phyloP scores from a whole-genome alignment of 768 basidiomycete species.

The Podaxis sp. region DNA sequence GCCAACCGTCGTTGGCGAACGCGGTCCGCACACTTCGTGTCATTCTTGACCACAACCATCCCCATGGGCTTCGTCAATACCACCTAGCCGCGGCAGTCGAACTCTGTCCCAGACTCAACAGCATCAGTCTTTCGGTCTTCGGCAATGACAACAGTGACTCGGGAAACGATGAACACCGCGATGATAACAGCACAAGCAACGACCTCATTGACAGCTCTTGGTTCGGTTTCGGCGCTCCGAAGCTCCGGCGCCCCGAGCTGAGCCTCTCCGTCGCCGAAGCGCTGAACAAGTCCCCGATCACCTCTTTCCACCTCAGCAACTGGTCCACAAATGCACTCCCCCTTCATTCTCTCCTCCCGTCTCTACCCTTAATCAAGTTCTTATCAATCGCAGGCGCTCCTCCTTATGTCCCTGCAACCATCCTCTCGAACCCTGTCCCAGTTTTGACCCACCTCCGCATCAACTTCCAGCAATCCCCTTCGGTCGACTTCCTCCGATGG shows the following conservation, averaged over 20 bases:
- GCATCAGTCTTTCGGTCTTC: conserved; percentile 55
- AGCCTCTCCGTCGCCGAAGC: conserved; percentile 33
- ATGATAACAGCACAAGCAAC: conserved; percentile 31
- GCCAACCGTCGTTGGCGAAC: conserved; percentile 47
- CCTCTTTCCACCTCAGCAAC: conserved; percentile 59
- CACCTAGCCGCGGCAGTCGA: conserved; percentile 57
- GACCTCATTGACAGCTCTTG: conserved; percentile 45
- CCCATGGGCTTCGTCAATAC: conserved; percentile 45
- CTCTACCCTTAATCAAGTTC: conserved; percentile 55
- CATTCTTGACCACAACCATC: conserved; percentile 67
- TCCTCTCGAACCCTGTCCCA: conserved; percentile 36
- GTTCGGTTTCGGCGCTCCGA: conserved; percentile 43
- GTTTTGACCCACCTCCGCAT: conserved; percentile 39
- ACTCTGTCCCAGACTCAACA: conserved; percentile 54
- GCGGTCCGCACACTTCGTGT: conserved; percentile 51
- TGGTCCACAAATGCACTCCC: conserved; percentile 62
- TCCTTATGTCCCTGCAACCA: conserved; percentile 32
- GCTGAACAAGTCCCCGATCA: conserved; percentile 45
- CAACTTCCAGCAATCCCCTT: conserved; percentile 62
- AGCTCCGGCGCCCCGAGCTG: conserved; percentile 52
- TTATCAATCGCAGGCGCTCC: conserved; percentile 58
- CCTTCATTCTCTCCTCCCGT: conserved; percentile 56
- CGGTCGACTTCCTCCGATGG: conserved; percentile 64
- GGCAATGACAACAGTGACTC: conserved; percentile 43
- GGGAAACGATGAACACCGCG: background rate